phyloP scores from a whole-genome alignment of 2,329 filamentous ascomycete genomes.

The Neonectria magnoliae region DNA sequence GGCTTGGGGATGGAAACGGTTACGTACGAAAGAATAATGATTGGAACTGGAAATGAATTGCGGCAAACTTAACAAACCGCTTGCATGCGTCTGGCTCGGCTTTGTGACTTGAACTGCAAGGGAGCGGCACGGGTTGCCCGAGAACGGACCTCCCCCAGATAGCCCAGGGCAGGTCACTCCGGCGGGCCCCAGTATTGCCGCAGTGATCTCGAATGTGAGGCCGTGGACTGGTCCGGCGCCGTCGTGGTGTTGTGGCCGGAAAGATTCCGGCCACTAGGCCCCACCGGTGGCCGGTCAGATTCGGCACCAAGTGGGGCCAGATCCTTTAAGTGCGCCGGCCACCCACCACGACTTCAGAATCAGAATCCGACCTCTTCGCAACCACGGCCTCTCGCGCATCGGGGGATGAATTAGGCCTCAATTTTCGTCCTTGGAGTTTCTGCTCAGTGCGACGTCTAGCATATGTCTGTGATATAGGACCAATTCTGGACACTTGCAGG shows the following conservation, averaged over 20 bases:
- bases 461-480: not conserved
- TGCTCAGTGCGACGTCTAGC: not conserved
- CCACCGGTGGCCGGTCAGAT: slow-evolving; percentile 35
- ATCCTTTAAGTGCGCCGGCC: slow-evolving; percentile 18
- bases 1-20: slow-evolving; percentile 14
- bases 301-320: slow-evolving; percentile 34
- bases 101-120: slow-evolving; percentile 6
- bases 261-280: slow-evolving; percentile 47
- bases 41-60: not conserved
- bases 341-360: slow-evolving; percentile 11
- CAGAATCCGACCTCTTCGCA: not conserved
- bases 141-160: slow-evolving; percentile 21
- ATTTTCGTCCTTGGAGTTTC: too few relatives aligned
- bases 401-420: not conserved
- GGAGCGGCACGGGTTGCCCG: slow-evolving; percentile 16
- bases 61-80: not conserved
- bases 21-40: slow-evolving; percentile 26
- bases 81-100: slow-evolving; percentile 3
- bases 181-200: slow-evolving; percentile 11
- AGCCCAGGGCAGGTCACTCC: slow-evolving; percentile 4
- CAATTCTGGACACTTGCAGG: not conserved
- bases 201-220: slow-evolving; percentile 20
- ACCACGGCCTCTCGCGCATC: not conserved
- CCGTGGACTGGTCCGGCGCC: slow-evolving; percentile 35
- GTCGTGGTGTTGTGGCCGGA: slow-evolving; percentile 47